phyloP scores from a whole-genome alignment of 768 basidiomycete species.

The Kwoniella botswanensis region DNA sequence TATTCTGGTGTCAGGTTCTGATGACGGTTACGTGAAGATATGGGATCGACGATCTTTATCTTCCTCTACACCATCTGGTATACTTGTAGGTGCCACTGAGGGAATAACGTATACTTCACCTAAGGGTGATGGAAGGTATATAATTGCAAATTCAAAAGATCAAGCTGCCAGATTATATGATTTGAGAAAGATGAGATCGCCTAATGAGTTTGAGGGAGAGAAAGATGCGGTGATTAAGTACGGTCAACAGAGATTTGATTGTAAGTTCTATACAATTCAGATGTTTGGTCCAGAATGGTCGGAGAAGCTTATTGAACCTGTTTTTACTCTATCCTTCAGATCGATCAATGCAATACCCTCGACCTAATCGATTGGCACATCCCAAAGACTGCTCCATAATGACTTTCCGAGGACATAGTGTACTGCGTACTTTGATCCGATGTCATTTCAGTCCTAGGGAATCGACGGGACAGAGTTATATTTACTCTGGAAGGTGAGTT shows the following conservation, averaged over 20 bases:
- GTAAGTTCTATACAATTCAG: conserved; percentile 66
- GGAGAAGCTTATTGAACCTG: too few species aligned
- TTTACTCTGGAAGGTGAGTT: conserved; percentile 91
- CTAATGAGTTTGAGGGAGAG: conserved; percentile 69
- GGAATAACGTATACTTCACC: conserved; percentile 91
- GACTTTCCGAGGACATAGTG: conserved; percentile 90
- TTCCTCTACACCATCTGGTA: conserved; percentile 79
- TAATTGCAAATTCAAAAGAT: conserved; percentile 96
- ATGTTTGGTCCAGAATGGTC: not conserved
- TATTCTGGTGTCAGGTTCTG: conserved; percentile 90
- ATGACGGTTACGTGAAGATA: conserved; percentile 92
- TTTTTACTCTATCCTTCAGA: conserved; percentile 15
- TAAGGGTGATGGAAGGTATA: conserved; percentile 93
- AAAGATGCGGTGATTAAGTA: conserved; percentile 61
- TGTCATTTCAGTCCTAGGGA: conserved; percentile 94
- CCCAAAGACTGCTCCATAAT: conserved; percentile 92
- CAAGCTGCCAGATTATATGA: conserved; percentile 92
- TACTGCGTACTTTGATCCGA: conserved; percentile 87
- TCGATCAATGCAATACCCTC: conserved; percentile 61
- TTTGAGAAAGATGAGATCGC: conserved; percentile 85
- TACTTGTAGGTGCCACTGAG: conserved; percentile 93
- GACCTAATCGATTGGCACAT: conserved; percentile 71
- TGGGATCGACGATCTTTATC: conserved; percentile 72
- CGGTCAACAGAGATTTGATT: conserved; percentile 66
- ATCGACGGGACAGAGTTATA: conserved; percentile 88